A percentile compares a stretch with the other conserved stretches of the same genome.
phyloP scores from a whole-genome alignment of 768 basidiomycete species.

The Kwoniella sp. region DNA sequence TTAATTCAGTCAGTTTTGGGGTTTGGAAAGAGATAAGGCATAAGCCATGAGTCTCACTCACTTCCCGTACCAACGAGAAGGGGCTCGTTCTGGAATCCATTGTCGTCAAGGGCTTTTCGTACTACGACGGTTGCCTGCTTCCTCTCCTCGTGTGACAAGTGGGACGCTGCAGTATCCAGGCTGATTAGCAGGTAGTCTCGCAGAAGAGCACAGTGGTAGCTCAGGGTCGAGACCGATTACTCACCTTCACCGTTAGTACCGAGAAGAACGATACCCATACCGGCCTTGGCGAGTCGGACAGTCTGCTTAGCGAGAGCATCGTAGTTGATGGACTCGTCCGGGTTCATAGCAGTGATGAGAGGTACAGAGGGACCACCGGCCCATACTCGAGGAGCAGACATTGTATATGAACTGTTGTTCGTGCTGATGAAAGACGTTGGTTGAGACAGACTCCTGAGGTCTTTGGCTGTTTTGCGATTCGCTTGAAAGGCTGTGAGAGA shows the following conservation, averaged over 20 bases:
- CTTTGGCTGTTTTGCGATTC: no score
- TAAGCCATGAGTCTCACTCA: constrained; percentile 7
- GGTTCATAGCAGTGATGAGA: constrained; percentile 67
- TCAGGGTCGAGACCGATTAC: constrained; percentile 31
- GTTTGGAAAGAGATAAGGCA: no score
- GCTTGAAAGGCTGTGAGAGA: background rate
- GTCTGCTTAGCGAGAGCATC: constrained; percentile 70
- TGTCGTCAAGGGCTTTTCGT: constrained; percentile 70
- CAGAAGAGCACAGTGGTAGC: background rate
- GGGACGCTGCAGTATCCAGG: constrained; percentile 42
- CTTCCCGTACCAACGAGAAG: constrained; percentile 82
- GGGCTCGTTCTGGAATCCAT: constrained; percentile 68
- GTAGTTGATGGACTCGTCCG: constrained; percentile 71
- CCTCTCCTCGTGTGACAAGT: constrained; percentile 53
- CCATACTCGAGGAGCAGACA: constrained; percentile 37
- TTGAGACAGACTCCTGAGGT: background rate
- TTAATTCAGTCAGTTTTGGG: background rate
- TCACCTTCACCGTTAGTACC: constrained; percentile 63
- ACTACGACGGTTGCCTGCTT: constrained; percentile 61
- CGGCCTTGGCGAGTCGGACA: constrained; percentile 71
- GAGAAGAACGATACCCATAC: constrained; percentile 46
- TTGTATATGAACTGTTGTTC: constrained; percentile 5
- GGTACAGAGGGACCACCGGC: constrained; percentile 76
- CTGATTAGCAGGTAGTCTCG: constrained; percentile 5
- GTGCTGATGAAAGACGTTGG: background rate